Evolutionary conservation across 2,329 filamentous ascomycete genomes (phyloP), one percentile per base, ranked within the genome.

Genomic region (Alternaria longipes): DNA sequence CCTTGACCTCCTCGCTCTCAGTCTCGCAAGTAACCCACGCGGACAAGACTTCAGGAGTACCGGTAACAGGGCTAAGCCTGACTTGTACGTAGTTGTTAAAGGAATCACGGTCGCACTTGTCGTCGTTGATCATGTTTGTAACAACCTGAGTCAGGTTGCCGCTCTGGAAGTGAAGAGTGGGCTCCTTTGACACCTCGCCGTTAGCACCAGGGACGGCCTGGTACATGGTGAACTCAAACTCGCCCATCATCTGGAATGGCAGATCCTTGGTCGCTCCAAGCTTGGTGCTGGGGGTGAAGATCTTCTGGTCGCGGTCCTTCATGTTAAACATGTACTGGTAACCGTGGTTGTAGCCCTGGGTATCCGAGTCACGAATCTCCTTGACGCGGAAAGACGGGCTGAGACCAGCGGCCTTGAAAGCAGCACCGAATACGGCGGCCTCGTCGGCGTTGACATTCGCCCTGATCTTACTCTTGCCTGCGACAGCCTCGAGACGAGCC

Each of bases 371-470:
- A 60, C 91, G 87, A 67, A 99, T 99, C 75, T 98, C 95, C 85
- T 98, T 99, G 76, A 99, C 95, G 63, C 93, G 90, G 88, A 99
- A 99, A 77, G 91, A 94, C 41, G 94, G 93, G 81, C 93, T 97
- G 60, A 99, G 85, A 70, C 92, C 89, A 54, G 95, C 95, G 52
- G 92, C 95, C 75, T 94, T 92, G 85, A 99, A 98, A 28, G 91
- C 94, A 56, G 95, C 94, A 71, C 95, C 95, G 78, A 98, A 97
- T 9, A 97, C 95, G 52, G 95, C 95, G 24, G 95, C 91, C 81
- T 99, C 95, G 73, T 99, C 95, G 11, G 94, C 91, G 81, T 99
- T 99, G 75, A 99, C 95, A 72, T 96, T 99, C 74, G 90, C 91
- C 66, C 93, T 90, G 61, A 99, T 85, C 83, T 97, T 97, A 53